phyloP scores from a whole-genome alignment of 1,284 basidiomycete species.

The Volvariella surrecta region DNA sequence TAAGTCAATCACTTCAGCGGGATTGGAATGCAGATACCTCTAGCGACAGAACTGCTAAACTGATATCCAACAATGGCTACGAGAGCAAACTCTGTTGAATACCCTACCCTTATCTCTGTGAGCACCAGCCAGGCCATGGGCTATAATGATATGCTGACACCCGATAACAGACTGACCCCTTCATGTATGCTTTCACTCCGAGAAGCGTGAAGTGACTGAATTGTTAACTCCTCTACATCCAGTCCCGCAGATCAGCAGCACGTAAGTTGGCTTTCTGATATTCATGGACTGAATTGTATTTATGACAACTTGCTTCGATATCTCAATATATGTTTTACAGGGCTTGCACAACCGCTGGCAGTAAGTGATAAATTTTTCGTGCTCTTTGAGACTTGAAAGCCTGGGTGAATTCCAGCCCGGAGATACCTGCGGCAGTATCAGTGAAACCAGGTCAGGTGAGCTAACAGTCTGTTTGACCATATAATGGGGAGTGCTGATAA shows the following conservation, averaged over 20 bases:
- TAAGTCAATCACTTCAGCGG: too few relatives aligned
- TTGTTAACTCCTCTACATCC: neutral
- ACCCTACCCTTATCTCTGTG: conserved; percentile 44
- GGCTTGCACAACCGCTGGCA: conserved; percentile 70
- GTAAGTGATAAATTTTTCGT: conserved; percentile 28
- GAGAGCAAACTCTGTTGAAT: conserved; percentile 44
- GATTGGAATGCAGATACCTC: too few relatives aligned
- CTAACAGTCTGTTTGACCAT: neutral
- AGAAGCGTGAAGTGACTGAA: too few relatives aligned
- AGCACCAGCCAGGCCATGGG: conserved; percentile 8
- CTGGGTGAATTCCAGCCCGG: conserved; percentile 35
- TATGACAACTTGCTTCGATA: too few relatives aligned
- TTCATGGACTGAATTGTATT: too few relatives aligned
- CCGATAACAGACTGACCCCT: conserved; percentile 48
- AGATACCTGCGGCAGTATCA: conserved; percentile 55
- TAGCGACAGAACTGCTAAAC: too few relatives aligned
- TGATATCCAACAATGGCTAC: conserved; percentile 37
- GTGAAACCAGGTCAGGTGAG: conserved; percentile 58
- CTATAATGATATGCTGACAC: conserved; percentile 1
- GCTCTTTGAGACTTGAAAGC: neutral
- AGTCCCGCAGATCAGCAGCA: conserved; percentile 59
- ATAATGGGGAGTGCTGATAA: neutral
- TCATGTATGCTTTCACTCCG: conserved; percentile 33
- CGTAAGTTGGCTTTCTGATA: conserved; percentile 25
- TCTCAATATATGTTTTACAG: conserved; percentile 19